Evolutionary conservation across 345 rosid species (phyloP).

Genomic region (Combretum micranthum): DNA sequence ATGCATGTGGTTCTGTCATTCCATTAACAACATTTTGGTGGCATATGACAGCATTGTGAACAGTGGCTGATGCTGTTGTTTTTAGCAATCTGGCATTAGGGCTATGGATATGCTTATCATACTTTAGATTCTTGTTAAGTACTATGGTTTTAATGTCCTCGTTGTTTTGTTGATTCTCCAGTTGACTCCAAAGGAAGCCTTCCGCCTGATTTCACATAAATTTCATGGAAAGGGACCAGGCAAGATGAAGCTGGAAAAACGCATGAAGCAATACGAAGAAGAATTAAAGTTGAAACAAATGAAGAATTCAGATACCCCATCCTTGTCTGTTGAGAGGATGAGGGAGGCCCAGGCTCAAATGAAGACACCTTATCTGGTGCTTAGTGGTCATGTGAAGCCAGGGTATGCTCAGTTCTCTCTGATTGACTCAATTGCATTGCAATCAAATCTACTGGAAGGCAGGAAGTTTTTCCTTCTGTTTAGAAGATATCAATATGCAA

Average conservation of each 20-base stretch:
- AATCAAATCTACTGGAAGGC: no score
- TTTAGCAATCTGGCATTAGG: no score
- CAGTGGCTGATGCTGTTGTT: no score
- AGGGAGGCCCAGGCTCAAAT: slow-evolving; percentile 85
- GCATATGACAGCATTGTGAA: no score
- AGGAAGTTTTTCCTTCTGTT: no score
- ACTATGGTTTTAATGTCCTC: slow-evolving; percentile 1
- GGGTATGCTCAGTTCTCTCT: slow-evolving; percentile 45
- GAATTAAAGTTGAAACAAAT: slow-evolving; percentile 94
- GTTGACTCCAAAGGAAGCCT: slow-evolving; percentile 95
- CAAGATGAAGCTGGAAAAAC: slow-evolving; percentile 95
- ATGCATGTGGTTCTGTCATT: no score
- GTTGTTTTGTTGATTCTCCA: slow-evolving; percentile 16
- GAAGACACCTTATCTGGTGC: slow-evolving; percentile 90
- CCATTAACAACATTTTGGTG: no score
- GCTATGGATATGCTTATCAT: neutral
- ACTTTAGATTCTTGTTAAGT: neutral
- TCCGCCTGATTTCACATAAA: slow-evolving; percentile 73
- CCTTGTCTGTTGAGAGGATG: slow-evolving; percentile 87
- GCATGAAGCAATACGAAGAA: slow-evolving; percentile 83
- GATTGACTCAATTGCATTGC: no score
- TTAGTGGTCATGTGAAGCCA: slow-evolving; percentile 91
- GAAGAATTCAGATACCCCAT: slow-evolving; percentile 97
- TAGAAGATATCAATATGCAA: no score
- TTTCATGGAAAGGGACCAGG: slow-evolving; percentile 99